Conservation (phyloP, 805 yeast genomes). For the Wickerhamiella australiensis region DNA sequence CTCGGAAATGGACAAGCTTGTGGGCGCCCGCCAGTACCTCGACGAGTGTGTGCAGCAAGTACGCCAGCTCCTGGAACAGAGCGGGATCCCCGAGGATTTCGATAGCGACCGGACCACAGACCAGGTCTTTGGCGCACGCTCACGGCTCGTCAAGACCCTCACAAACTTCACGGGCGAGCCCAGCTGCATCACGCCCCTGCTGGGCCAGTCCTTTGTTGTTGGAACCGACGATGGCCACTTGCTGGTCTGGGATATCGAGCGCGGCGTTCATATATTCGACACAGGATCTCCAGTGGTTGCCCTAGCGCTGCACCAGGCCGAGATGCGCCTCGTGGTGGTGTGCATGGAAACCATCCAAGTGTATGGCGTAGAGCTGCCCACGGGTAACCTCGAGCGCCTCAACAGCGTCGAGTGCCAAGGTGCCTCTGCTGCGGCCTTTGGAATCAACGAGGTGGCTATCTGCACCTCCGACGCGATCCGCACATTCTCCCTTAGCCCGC, state of each 20-base stretch:
- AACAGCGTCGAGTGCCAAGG: not conserved
- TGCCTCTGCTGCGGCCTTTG: not conserved
- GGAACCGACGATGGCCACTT: conserved; percentile 20
- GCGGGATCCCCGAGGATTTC: conserved; percentile 11
- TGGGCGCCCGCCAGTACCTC: conserved; percentile 20
- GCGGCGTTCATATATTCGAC: not conserved
- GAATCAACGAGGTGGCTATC: not conserved
- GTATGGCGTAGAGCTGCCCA: not conserved
- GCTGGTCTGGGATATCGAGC: conserved; percentile 14
- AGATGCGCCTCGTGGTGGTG: not conserved
- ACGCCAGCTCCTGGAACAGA: conserved; percentile 23
- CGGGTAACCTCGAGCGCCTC: not conserved
- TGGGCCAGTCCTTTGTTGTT: conserved; percentile 12
- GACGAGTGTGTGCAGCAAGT: conserved; percentile 30
- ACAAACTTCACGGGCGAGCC: conserved; percentile 18
- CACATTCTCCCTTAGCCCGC: not conserved
- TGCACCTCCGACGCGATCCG: not conserved
- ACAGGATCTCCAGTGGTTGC: not conserved
- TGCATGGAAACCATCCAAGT: not conserved
- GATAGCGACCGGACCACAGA: not conserved
- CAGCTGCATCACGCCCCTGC: conserved; percentile 11
- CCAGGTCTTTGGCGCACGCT: conserved; percentile 8
- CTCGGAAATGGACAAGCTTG: conserved; percentile 4
- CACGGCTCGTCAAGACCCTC: conserved; percentile 15
- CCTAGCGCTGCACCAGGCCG: not conserved